phyloP scores from a whole-genome alignment of 192 early-diverging fungal genomes.

The Coemansia sp. region DNA sequence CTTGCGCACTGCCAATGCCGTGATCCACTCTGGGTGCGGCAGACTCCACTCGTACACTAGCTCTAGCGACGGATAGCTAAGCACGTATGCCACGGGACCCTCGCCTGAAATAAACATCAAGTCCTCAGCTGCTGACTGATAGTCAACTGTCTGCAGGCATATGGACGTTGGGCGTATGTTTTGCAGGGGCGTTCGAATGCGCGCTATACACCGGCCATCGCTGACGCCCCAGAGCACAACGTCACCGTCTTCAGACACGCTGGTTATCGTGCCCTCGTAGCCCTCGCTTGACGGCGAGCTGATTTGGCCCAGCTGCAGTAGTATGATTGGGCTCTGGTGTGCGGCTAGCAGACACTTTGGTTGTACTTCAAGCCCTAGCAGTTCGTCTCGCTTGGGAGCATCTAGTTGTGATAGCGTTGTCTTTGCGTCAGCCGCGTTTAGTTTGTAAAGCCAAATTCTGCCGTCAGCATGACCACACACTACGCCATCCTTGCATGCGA shows the following conservation, averaged over 20 bases:
- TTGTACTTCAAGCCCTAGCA: conserved; percentile 11
- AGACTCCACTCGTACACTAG: conserved; percentile 48
- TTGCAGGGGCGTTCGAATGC: conserved; percentile 30
- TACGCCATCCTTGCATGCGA: conserved; percentile 34
- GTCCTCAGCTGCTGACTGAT: conserved; percentile 48
- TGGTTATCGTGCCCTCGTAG: conserved; percentile 42
- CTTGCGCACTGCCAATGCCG: conserved; percentile 37
- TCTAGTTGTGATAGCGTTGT: not conserved
- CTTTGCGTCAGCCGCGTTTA: conserved; percentile 5
- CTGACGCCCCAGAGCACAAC: conserved; percentile 42
- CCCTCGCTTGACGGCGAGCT: conserved; percentile 38
- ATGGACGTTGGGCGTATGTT: conserved; percentile 34
- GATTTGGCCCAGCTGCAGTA: conserved; percentile 33
- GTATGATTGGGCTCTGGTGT: conserved; percentile 33
- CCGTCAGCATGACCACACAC: conserved; percentile 51
- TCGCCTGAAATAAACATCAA: conserved; percentile 50
- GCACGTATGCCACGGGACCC: conserved; percentile 28
- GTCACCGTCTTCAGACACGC: conserved; percentile 46
- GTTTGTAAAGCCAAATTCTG: conserved; percentile 50
- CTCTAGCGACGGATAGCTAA: conserved; percentile 52
- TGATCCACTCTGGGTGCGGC: conserved; percentile 53
- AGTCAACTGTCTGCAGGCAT: conserved; percentile 41
- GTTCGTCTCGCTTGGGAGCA: conserved; percentile 2
- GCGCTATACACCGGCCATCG: conserved; percentile 53
- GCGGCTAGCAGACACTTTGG: conserved; percentile 42